Percentiles rank a stretch among this genome's conserved stretches.
Conservation (phyloP, 352 stramenopile genomes). For the Phytophthora nicotianae region DNA sequence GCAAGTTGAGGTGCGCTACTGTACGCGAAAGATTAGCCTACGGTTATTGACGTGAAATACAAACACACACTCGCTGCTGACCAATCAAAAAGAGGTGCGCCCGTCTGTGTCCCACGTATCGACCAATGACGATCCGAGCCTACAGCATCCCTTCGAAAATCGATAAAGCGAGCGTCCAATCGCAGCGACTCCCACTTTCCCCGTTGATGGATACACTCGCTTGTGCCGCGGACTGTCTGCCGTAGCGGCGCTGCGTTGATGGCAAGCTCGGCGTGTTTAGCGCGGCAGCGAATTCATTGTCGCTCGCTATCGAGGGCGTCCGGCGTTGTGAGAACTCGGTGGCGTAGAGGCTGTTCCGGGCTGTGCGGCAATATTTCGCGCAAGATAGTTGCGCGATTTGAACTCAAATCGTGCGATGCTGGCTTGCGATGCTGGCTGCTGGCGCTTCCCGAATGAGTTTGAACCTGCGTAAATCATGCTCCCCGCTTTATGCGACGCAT, state of each 20-base stretch:
- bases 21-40: slow-evolving; percentile 1
- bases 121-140: slow-evolving; percentile 25
- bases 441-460: slow-evolving; percentile 18
- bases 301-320: slow-evolving; percentile 8
- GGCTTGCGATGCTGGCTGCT: background rate
- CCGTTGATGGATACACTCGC: slow-evolving; percentile 14
- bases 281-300: background rate
- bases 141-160: background rate
- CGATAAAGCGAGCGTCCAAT: slow-evolving; percentile 10
- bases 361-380: slow-evolving; percentile 27
- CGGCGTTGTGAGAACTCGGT: background rate
- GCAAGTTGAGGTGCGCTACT: background rate
- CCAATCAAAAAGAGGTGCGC: background rate
- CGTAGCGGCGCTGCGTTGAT: background rate
- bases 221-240: slow-evolving; percentile 8
- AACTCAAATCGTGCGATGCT: slow-evolving; percentile 10
- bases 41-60: slow-evolving; percentile 9
- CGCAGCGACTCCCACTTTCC: slow-evolving; percentile 4
- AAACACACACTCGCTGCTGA: slow-evolving; percentile 8
- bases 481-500: background rate
- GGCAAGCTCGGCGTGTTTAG: background rate
- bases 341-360: slow-evolving; percentile 15
- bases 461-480: background rate
- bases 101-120: slow-evolving; percentile 19
- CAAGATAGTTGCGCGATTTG: slow-evolving; percentile 28